Base-by-base conservation (phyloP, 2,329 filamentous ascomycete genomes). In the Magnaporthiopsis rhizophila region DNA sequence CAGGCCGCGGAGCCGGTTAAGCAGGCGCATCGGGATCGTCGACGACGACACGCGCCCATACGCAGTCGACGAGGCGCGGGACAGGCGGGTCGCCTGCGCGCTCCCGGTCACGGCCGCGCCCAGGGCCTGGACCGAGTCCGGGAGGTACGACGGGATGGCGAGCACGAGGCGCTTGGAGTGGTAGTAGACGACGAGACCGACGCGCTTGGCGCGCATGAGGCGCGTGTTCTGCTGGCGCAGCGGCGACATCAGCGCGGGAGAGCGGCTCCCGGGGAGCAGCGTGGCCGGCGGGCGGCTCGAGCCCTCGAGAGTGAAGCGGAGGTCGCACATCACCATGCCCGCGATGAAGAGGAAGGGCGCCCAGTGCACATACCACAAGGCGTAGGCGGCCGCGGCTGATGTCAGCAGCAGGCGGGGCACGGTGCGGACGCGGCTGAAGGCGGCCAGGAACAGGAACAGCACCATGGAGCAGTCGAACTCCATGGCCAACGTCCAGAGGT, bases 401-500 rank as follows among this genome's bases (percentile, higher is more conserved):
- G 66, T n/a, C 2, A 69, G 56, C 4, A 64, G 8, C 62, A 70
- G 60, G 45, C 69, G 66, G 30, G 66, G 26, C 57, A 62, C 59
- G 28, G 68, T 61, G 1, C 66, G 65, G 26, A 70, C 61, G 18
- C 69, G 67, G n/a, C 69, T 69, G 11, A 76, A 71, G 2, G 73
- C 74, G 2, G 74, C 68, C 28, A 76, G 67, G 61, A 72, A 67
- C 50, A 73, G 66, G 61, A 76, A 77, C 9, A 77, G 61, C 13
- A 74, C 67, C n/a, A 77, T 64, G 7, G 74, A 76, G 67, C 72
- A 69, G 61, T 70, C 70, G 64, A 76, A 76, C 68, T 77, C 75
- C 38, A 76, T 69, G 0, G 75, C 74, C 36, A 77, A 67, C 1
- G 75, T 77, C 75, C 75, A 77, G 21, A 75, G 65, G 50, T 74